A percentile compares a stretch with the other conserved stretches of the same genome.
Conservation (phyloP, 2,329 filamentous ascomycete genomes). For the Fusarium buharicum region DNA sequence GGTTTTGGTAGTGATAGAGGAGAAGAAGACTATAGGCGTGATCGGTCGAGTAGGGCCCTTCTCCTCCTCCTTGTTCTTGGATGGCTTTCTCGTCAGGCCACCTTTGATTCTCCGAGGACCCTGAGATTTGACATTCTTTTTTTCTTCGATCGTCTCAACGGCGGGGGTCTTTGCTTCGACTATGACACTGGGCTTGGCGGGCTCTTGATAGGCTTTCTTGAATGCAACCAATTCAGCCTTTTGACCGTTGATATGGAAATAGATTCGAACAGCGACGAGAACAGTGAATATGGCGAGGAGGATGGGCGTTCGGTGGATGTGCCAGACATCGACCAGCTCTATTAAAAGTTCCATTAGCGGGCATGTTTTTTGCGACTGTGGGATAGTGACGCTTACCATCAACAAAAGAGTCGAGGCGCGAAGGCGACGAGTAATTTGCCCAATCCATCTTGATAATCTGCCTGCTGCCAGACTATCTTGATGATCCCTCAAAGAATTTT, state of each 20-base stretch:
- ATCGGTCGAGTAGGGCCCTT: constrained; percentile 59
- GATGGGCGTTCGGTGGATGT: constrained; percentile 58
- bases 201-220: constrained; percentile 50
- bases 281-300: constrained; percentile 53
- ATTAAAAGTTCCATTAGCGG: constrained; percentile 18
- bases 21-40: constrained; percentile 86
- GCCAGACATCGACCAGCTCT: constrained; percentile 59
- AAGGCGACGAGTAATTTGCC: constrained; percentile 42
- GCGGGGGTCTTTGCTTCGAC: constrained; percentile 32
- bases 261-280: constrained; percentile 55
- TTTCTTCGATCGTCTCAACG: constrained; percentile 38
- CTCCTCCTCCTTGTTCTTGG: constrained; percentile 40
- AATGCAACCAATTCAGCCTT: constrained; percentile 52
- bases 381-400: constrained; percentile 32
- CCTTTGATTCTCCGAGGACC: constrained; percentile 64
- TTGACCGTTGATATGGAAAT: constrained; percentile 53
- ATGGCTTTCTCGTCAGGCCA: constrained; percentile 50
- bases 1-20: constrained; percentile 86
- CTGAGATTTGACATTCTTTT: constrained; percentile 48
- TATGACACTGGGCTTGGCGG: constrained; percentile 21
- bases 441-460: constrained; percentile 40
- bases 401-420: constrained; percentile 41
- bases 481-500: not conserved
- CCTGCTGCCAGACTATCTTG: constrained; percentile 16
- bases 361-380: constrained; percentile 14